Evolutionary conservation across 129 eudicot genomes (phyloP).

Genomic region (Flaveria linearis): DNA sequence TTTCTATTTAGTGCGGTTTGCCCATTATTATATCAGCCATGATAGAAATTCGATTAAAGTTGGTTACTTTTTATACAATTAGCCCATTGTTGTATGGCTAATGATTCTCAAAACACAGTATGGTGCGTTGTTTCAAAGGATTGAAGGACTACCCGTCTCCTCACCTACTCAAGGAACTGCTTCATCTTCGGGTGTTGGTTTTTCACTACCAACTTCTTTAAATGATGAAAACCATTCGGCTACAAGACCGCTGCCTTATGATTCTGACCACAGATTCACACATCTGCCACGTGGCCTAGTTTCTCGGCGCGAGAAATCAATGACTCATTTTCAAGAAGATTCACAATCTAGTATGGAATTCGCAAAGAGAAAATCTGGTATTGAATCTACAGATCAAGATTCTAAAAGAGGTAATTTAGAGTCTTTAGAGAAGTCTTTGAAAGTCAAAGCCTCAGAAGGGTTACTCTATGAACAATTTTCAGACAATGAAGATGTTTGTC

Average conservation of each 20-base stretch:
- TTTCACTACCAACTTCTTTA: slow-evolving; percentile 22
- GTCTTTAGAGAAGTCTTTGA: slow-evolving; percentile 33
- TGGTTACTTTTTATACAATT: background rate
- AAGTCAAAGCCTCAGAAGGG: slow-evolving; percentile 34
- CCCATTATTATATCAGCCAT: background rate
- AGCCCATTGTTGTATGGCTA: background rate
- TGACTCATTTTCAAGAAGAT: slow-evolving; percentile 44
- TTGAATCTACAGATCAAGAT: slow-evolving; percentile 33
- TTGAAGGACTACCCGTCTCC: slow-evolving; percentile 41
- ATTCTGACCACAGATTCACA: slow-evolving; percentile 42
- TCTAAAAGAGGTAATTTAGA: slow-evolving; percentile 33
- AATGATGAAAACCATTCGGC: slow-evolving; percentile 31
- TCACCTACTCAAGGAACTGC: slow-evolving; percentile 36
- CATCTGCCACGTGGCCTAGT: slow-evolving; percentile 49
- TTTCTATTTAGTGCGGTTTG: background rate
- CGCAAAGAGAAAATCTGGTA: slow-evolving; percentile 37
- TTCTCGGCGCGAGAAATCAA: slow-evolving; percentile 43
- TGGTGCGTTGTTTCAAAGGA: slow-evolving; percentile 44
- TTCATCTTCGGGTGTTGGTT: slow-evolving; percentile 32
- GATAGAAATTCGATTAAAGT: background rate
- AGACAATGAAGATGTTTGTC: slow-evolving; percentile 40
- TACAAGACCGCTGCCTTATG: slow-evolving; percentile 43
- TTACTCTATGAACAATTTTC: slow-evolving; percentile 33
- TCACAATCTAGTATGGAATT: slow-evolving; percentile 42
- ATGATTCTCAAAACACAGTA: slow-evolving; percentile 33